Evolutionary conservation across 371 early-diverging fungal species (phyloP).

Genomic region (Choanephora cucurbitarum): DNA sequence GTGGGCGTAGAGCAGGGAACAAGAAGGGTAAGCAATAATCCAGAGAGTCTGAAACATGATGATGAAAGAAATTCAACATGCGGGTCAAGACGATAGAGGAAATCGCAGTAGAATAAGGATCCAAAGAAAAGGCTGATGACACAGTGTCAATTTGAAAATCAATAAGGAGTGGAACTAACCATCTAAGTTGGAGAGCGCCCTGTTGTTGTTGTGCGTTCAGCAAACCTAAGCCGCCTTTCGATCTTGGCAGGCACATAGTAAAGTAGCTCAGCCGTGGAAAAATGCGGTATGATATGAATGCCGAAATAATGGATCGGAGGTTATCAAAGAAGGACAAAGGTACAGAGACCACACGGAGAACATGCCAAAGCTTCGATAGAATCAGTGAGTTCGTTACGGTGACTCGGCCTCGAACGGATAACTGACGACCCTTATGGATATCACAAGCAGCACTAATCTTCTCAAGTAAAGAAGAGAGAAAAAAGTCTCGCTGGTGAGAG

Average conservation of each 20-base stretch:
- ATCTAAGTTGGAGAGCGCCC: neutral
- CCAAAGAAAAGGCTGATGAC: neutral
- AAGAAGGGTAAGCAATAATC: too few species aligned
- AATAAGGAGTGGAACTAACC: constrained; percentile 1
- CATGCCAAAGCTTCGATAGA: too few species aligned
- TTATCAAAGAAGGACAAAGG: neutral
- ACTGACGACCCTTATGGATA: constrained; percentile 1
- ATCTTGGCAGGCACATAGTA: neutral
- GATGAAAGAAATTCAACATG: too few species aligned
- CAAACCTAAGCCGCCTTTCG: too few species aligned
- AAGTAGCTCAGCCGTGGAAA: constrained; percentile 3
- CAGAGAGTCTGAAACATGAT: too few species aligned
- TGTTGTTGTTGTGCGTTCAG: constrained; percentile 1
- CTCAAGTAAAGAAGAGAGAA: constrained; percentile 5
- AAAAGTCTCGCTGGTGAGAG: constrained; percentile 7
- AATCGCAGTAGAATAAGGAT: neutral
- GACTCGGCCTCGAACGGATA: constrained; percentile 22
- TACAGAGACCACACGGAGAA: constrained; percentile 7
- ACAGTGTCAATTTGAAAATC: too few species aligned
- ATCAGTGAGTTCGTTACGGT: constrained; percentile 21
- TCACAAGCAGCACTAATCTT: constrained; percentile 5
- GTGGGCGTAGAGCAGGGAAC: too few species aligned
- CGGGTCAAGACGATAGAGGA: neutral
- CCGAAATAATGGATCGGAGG: neutral
- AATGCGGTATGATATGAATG: constrained; percentile 5